Percentiles rank a stretch among this genome's conserved stretches.
phyloP scores from a whole-genome alignment of 441 rosid genomes.

The Gossypium gossypioides region DNA sequence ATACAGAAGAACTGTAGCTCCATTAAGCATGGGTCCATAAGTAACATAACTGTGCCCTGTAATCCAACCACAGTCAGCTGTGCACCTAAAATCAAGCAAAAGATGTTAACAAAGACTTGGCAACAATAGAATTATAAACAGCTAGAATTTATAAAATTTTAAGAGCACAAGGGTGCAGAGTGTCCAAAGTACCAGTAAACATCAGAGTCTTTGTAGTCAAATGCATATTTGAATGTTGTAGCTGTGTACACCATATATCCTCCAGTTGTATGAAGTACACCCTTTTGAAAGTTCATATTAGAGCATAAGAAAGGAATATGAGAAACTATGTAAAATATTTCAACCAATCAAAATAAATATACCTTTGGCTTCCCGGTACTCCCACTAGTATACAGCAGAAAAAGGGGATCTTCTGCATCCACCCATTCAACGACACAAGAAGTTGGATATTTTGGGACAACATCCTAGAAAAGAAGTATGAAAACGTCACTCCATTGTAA shows the following conservation, averaged over 20 bases:
- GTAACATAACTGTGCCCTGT: constrained; percentile 98
- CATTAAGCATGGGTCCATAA: constrained; percentile 95
- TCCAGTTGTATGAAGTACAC: constrained; percentile 93
- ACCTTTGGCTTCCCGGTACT: constrained; percentile 99
- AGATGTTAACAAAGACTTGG: neutral
- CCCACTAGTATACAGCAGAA: constrained; percentile 92
- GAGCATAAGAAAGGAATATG: constrained; percentile 9
- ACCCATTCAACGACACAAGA: constrained; percentile 89
- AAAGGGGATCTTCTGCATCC: constrained; percentile 97
- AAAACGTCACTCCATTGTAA: constrained; percentile 6
- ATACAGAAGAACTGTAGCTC: constrained; percentile 63
- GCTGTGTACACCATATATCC: constrained; percentile 96
- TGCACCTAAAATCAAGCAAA: constrained; percentile 56
- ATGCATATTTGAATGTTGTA: constrained; percentile 91
- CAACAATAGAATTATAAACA: neutral
- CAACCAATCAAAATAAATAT: constrained; percentile 8
- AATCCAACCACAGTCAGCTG: constrained; percentile 99
- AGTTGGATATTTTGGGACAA: constrained; percentile 65
- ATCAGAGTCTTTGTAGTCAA: constrained; percentile 84
- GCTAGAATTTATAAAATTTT: constrained; percentile 6
- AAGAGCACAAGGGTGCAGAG: constrained; percentile 6
- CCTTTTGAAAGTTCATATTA: constrained; percentile 38
- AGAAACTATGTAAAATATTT: neutral
- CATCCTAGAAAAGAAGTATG: constrained; percentile 42
- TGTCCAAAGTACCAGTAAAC: constrained; percentile 63